A percentile compares a stretch with the other conserved stretches of the same genome.
Conservation (phyloP, 805 yeast genomes). For the Zygotorulaspora chibaensis region DNA sequence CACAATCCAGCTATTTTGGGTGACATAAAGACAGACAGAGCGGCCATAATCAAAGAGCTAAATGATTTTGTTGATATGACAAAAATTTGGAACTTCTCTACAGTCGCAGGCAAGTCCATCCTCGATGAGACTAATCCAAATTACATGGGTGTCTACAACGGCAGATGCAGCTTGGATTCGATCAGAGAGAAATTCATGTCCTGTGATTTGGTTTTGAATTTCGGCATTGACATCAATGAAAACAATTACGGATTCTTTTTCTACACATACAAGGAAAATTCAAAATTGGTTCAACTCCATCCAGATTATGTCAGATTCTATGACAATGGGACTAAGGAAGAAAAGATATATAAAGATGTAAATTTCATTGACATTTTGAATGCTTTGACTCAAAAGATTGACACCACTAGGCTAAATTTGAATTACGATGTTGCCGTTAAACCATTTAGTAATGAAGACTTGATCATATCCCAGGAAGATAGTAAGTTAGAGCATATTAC, state of each 20-base stretch:
- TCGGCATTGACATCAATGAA: constrained; percentile 68
- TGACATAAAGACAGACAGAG: constrained; percentile 68
- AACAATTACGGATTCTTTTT: constrained; percentile 66
- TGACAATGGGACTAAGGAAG: constrained; percentile 20
- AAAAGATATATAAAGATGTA: constrained; percentile 37
- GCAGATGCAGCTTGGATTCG: constrained; percentile 48
- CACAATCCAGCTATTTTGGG: constrained; percentile 62
- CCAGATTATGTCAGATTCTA: constrained; percentile 51
- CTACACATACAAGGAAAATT: constrained; percentile 41
- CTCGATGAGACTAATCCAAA: constrained; percentile 64
- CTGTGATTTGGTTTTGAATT: constrained; percentile 63
- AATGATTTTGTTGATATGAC: constrained; percentile 44
- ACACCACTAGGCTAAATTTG: constrained; percentile 25
- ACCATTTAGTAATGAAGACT: constrained; percentile 26
- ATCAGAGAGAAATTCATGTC: constrained; percentile 46
- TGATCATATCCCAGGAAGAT: constrained; percentile 9
- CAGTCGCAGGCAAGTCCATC: constrained; percentile 67
- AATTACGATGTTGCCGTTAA: constrained; percentile 18
- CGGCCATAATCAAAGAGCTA: constrained; percentile 42
- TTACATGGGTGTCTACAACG: constrained; percentile 72
- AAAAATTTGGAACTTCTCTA: constrained; percentile 51
- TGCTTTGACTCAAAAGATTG: constrained; percentile 38
- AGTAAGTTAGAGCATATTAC: constrained; percentile 36
- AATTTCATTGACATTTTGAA: constrained; percentile 50
- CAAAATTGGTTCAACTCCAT: constrained; percentile 45